Evolutionary conservation across 192 early-diverging fungal species (phyloP), one percentile per base, ranked within the genome.

Genomic region (Podila epicladia): DNA sequence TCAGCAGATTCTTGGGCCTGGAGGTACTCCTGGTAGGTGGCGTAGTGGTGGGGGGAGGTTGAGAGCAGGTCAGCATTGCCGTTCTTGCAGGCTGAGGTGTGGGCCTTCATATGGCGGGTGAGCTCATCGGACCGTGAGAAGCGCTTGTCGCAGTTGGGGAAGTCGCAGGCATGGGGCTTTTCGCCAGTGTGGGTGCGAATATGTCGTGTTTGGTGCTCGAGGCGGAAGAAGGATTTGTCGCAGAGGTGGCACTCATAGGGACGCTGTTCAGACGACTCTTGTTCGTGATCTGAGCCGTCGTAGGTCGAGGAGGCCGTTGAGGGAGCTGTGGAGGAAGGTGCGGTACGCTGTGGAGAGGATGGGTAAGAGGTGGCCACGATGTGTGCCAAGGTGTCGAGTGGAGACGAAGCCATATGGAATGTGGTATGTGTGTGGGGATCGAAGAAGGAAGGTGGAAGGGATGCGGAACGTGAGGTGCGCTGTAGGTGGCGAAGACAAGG

Each of bases 161-260:
- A 91, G 57, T 88, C 89, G 83, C 95, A 96, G 19, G 85, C 82
- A 76, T 94, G 91, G 19, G 95, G 94, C 58, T 91, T 90, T 82
- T 95, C 94, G 49, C 94, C 94, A 0, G 94, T 95, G 70, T 95
- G 94, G 9, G 93, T 94, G 77, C 92, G 89, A 35, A 92, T 91
- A 70, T 95, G 94, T 24, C 92, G 88, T n/a, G 92, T 93, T 82
- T 92, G 92, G 79, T 94, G 93, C 78, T 93, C 93, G 11, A 93
- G 84, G 50, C 93, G 91, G 64, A 88, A 90, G 84, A 94, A 94
- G n/a, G 89, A 88, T 76, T 90, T 91, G 38, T 88, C 82, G 80
- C 93, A 94, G 75, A 91, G 89, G 9, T 88, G 90, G 76, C 93
- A 94, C 69, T 90, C 85, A 82, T 94, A 94, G 13, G 93, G 91